Conservation (phyloP, 75 land plant genomes). For the Sequoiadendron giganteum region DNA sequence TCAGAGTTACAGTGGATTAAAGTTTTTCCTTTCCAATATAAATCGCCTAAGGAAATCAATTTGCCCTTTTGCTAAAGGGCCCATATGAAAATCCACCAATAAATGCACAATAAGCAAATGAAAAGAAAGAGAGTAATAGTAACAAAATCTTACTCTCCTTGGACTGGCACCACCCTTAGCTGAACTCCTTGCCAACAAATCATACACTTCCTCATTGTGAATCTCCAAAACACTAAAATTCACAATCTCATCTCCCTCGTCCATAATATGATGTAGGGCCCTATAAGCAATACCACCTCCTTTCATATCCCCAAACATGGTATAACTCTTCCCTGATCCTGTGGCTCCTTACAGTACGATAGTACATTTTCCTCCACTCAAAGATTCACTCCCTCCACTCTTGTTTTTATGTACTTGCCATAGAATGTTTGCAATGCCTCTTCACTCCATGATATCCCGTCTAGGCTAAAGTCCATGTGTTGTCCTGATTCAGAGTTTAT, state of each 20-base stretch:
- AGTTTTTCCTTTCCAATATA: no score
- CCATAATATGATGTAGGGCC: conserved; percentile 42
- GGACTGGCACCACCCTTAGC: no score
- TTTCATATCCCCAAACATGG: no score
- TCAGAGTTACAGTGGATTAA: no score
- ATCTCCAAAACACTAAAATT: conserved; percentile 39
- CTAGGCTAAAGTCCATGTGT: conserved; percentile 33
- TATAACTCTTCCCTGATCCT: no score
- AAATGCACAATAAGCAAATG: not conserved
- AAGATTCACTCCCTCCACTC: no score
- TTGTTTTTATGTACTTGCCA: no score
- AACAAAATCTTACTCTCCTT: conserved; percentile 4
- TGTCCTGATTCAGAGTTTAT: conserved; percentile 27
- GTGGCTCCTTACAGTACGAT: no score
- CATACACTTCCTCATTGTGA: conserved; percentile 46
- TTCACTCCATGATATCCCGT: conserved; percentile 35
- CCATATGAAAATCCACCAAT: not conserved
- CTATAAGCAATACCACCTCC: conserved; percentile 46
- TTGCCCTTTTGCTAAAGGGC: no score
- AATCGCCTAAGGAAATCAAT: no score
- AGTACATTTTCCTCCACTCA: no score
- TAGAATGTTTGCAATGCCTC: conserved; percentile 38
- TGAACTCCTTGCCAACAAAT: conserved; percentile 27
- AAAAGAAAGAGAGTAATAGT: not conserved
- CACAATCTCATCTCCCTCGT: conserved; percentile 7